Percentiles rank a stretch among this genome's conserved stretches.
Evolutionary conservation across 495 filamentous ascomycete genomes (phyloP).

Genomic region (Xylaria telfairii): DNA sequence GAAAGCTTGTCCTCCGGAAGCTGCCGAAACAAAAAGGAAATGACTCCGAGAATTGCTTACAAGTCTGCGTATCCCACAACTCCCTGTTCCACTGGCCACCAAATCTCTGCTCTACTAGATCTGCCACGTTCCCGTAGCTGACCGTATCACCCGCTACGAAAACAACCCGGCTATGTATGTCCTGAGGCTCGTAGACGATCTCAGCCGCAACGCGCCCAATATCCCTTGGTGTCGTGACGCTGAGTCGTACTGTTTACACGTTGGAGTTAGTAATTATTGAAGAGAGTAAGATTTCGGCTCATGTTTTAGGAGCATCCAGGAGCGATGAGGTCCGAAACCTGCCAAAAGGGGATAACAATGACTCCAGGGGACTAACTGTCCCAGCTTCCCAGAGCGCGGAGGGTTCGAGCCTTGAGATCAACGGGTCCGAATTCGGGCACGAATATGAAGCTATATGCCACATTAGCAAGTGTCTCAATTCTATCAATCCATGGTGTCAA

Average conservation of each 20-base stretch:
- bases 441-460: constrained; percentile 59
- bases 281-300: too few species aligned
- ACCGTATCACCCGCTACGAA: constrained; percentile 66
- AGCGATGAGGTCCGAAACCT: too few species aligned
- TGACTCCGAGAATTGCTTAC: too few species aligned
- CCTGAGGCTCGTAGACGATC: constrained; percentile 46
- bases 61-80: constrained; percentile 48
- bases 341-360: too few species aligned
- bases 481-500: neutral
- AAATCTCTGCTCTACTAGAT: constrained; percentile 51
- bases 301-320: too few species aligned
- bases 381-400: constrained; percentile 63
- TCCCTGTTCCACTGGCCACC: constrained; percentile 51
- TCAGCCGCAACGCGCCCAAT: constrained; percentile 64
- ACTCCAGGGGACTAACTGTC: too few species aligned
- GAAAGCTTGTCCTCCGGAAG: too few species aligned
- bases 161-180: constrained; percentile 47
- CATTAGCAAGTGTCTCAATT: neutral
- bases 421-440: constrained; percentile 63
- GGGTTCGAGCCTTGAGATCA: constrained; percentile 38
- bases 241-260: too few species aligned
- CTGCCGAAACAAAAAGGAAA: too few species aligned
- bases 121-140: constrained; percentile 56
- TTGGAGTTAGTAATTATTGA: too few species aligned
- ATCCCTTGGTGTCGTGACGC: constrained; percentile 62